Evolutionary conservation across 257 asterid genomes (phyloP), one percentile per base, ranked within the genome.

Genomic region (Eucommia ulmoides): DNA sequence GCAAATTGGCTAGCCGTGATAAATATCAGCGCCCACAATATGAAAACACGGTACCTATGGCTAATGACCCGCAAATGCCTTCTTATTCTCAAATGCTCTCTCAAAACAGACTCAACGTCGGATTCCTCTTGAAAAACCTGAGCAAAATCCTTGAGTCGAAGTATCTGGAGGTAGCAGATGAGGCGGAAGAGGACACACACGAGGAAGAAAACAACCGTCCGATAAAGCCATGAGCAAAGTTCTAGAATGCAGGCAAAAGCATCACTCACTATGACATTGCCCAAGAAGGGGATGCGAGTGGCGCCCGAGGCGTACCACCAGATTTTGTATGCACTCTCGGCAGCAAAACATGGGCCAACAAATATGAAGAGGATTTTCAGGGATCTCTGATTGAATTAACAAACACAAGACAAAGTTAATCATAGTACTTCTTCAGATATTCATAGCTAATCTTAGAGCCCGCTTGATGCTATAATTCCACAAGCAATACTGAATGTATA

Each of bases 311-410:
- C 22, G 41, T 76, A 86, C 98, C 98, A 91, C 98, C 96, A 91
- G 49, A 83, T 67, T 73, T 91, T 91, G 49, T 85, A 91, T 22
- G 75, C 77, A 41, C 73, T 38, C 72, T 85, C 92, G 23, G 81
- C 93, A 20, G 83, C 77, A 49, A 91, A 83, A 73, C 96, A 83
- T 1, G 99, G 99, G 22, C 80, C 58, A 18, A 91, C 93, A 42
- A 91, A 76, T 60, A 78, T 61, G 80, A 91, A 79, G n/a, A 91
- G 61, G 62, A 91, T 61, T 64, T 77, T 66, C 68, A 80, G 38
- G 1, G 96, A 91, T 54, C 92, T 81, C 99, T 91, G 89, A n/a
- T n/a, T n/a, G n/a, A n/a, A n/a, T n/a, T n/a, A n/a, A n/a, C 81
- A 68, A 14, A 23, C 12, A 12, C 19, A 15, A 33, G 1, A n/a